Base-by-base conservation (phyloP, 2,329 filamentous ascomycete species). In the Kalmusia sp. region DNA sequence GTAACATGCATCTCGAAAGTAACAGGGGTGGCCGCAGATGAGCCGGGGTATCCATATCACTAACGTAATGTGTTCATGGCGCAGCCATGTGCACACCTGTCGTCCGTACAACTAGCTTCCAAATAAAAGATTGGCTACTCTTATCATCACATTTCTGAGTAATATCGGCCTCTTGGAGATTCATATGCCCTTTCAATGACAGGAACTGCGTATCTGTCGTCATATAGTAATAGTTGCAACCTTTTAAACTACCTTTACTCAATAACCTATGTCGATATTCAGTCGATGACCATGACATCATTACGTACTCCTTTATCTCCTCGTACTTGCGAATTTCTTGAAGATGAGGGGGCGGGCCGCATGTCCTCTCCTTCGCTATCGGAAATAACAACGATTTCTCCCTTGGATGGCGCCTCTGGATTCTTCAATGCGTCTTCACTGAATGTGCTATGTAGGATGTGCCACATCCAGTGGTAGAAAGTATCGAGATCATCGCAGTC, bases 351-450 rank as follows among this genome's bases (percentile, higher is more conserved):
- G 6, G 14, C 12, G 25, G 21, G n/a, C 12, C 22, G 30, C n/a
- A n/a, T n/a, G n/a, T n/a, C n/a, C n/a, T n/a, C n/a, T 22, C 14
- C 57, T 3, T 70, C 65, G 25, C 68, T 64, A 34, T 68, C 65
- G 2, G 68, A 70, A 2, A 70, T 70, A 3, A 61, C 59, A 17
- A 72, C 65, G 9, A 67, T 60, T 43, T 72, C 68, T 3, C 58
- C 55, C 30, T 69, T 61, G 3, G 66, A 68, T 12, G 67, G 67
- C 19, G 49, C 52, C 14, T 57, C 46, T 24, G 64, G 62, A 19
- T 55, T 51, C 19, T 37, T 52, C 35, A 69, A 49, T 19, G 66
- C 64, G 37, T 64, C 49, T 19, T 39, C 27, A 14, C 61, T 66
- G 35, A 71, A 70, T 0, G 63, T 71, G 11, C 64, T 69, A 4